Base-by-base conservation (phyloP, 768 basidiomycete species). In the Nidularia sp. region DNA sequence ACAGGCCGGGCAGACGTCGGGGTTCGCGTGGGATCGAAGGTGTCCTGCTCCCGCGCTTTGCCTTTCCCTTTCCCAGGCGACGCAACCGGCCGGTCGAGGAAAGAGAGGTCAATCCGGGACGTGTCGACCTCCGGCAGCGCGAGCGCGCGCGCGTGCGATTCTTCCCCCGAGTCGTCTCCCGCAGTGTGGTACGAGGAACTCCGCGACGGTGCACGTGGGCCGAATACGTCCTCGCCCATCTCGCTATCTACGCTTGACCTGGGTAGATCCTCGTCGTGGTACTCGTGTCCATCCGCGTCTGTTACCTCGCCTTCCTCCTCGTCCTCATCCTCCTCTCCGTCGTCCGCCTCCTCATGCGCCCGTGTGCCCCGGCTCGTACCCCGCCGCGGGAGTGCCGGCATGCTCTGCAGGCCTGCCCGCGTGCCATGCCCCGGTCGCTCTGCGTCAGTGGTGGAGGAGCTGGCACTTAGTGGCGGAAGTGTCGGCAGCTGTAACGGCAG, bases 401-500 rank as follows among this genome's bases (percentile, higher is more conserved):
- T 79, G 53, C 70, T 79, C 45, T 73, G 69, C 55, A 84, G 63
- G n/a, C 18, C 18, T 18, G 18, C 18, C 18, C 18, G 18, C 18
- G 18, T 18, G 18, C 18, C 18, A 18, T 18, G 18, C 18, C 18
- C 18, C 18, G 18, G 18, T 18, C 18, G 18, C 18, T 18, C 18
- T 18, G 18, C 18, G 18, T 18, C 18, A 18, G 18, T 18, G 18
- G 18, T 18, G 18, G 18, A 18, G 18, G 18, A 18, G 18, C 36
- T 39, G n/a, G 36, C 9, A 9, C 9, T 39, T 9, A 39, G 9
- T 39, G n/a, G 9, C 8, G 36, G 36, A 9, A 83, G 64, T 15
- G 70, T 69, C 3, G 84, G 84, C 3, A 86, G 76, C 13, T 77
- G 60, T 45, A 81, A 57, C 2, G 82, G 66, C 29, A 72, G 43